Evolutionary conservation across 495 filamentous ascomycete species (phyloP).

Genomic region (Physcia stellaris): DNA sequence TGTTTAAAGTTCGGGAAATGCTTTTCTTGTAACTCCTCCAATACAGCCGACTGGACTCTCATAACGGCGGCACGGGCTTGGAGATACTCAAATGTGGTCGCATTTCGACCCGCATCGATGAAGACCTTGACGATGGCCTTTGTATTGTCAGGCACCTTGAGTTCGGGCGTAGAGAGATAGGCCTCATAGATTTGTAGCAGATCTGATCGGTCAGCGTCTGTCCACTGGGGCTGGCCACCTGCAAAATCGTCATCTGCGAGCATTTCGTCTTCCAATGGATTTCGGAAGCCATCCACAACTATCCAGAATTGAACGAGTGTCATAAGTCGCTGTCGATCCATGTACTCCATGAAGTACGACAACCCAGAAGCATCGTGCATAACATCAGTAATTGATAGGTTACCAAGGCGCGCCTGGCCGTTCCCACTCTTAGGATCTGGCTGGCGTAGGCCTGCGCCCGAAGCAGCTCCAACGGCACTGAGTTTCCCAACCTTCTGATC

Average conservation of each 20-base stretch:
- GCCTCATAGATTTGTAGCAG: slow-evolving; percentile 79
- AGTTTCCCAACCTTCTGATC: slow-evolving; percentile 82
- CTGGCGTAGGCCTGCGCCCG: slow-evolving; percentile 22
- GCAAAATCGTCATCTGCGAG: slow-evolving; percentile 52
- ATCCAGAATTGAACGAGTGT: slow-evolving; percentile 95
- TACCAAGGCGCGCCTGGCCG: slow-evolving; percentile 43
- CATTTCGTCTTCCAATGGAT: slow-evolving; percentile 81
- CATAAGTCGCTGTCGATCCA: slow-evolving; percentile 85
- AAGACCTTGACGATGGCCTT: slow-evolving; percentile 61
- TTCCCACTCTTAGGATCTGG: slow-evolving; percentile 24
- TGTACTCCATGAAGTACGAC: slow-evolving; percentile 99
- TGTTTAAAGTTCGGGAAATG: slow-evolving; percentile 79
- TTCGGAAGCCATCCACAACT: slow-evolving; percentile 93
- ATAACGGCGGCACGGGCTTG: slow-evolving; percentile 71
- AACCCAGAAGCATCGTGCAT: slow-evolving; percentile 78
- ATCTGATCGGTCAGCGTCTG: slow-evolving; percentile 71
- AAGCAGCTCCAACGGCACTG: slow-evolving; percentile 47
- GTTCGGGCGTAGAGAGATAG: slow-evolving; percentile 69
- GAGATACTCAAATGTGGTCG: slow-evolving; percentile 68
- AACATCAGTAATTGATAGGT: slow-evolving; percentile 63
- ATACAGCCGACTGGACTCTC: slow-evolving; percentile 63
- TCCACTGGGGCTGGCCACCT: slow-evolving; percentile 55
- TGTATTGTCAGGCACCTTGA: slow-evolving; percentile 58
- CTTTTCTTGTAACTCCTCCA: slow-evolving; percentile 67
- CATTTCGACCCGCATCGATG: slow-evolving; percentile 58